These are phyloP conservation scores for Stachybotrys chartarum DNA, from an alignment of 2,329 filamentous ascomycete genomes.

Conservation along the genomic window DNA sequence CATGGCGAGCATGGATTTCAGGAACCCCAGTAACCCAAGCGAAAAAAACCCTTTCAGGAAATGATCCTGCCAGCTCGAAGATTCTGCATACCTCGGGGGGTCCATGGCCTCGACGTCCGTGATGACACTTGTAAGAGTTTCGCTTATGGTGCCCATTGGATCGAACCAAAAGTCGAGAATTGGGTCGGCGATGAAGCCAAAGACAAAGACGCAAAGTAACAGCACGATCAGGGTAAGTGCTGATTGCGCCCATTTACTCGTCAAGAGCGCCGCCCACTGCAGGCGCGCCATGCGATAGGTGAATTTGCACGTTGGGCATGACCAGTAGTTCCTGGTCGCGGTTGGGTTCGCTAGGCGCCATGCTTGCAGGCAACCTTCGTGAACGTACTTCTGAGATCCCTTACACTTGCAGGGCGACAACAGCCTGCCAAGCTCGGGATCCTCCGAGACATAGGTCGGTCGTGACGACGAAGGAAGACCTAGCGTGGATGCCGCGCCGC, in stretches of 20 bases:
- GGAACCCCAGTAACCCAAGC: conserved; percentile 75
- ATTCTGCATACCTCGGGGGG: conserved; percentile 36
- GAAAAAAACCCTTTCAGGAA: conserved; percentile 88
- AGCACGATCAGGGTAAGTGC: conserved; percentile 67
- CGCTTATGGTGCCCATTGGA: conserved; percentile 56
- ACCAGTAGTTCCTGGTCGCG: conserved; percentile 66
- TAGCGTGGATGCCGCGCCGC: conserved; percentile 22
- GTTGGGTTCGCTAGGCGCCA: conserved; percentile 72
- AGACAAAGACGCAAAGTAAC: conserved; percentile 63
- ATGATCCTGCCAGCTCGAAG: conserved; percentile 68
- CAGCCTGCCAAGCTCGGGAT: conserved; percentile 66
- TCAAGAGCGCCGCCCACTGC: conserved; percentile 64
- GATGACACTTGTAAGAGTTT: conserved; percentile 39
- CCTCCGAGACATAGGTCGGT: conserved; percentile 62
- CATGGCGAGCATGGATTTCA: conserved; percentile 71
- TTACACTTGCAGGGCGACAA: conserved; percentile 90
- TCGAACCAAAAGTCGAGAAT: conserved; percentile 86
- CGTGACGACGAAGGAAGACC: conserved; percentile 23
- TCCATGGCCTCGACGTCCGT: conserved; percentile 30
- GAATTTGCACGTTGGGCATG: conserved; percentile 84
- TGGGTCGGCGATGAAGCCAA: conserved; percentile 89
- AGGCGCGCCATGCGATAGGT: conserved; percentile 73
- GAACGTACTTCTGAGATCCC: conserved; percentile 87
- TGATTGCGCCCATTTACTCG: conserved; percentile 60
- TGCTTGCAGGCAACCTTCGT: conserved; percentile 77